Percentiles rank a stretch among this genome's conserved stretches.
These are phyloP conservation scores for Colletotrichum sp. DNA, from an alignment of 2,329 filamentous ascomycete species.

Conservation along the genomic window DNA sequence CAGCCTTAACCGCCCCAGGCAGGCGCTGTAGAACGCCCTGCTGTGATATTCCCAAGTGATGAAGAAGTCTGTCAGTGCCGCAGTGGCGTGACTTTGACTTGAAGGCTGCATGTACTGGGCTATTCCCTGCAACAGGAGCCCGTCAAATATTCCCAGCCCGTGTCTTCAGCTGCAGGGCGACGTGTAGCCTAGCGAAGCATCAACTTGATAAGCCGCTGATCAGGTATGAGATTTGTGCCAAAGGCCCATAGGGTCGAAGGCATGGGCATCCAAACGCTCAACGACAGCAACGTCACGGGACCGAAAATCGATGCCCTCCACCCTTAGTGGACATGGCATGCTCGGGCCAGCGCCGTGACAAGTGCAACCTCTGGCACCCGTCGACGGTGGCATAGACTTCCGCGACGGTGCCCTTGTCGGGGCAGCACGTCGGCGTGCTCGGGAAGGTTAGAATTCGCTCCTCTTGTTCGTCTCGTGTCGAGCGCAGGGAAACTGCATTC, in stretches of 20 bases:
- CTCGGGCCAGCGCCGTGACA: background rate
- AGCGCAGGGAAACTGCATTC: background rate
- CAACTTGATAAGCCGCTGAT: background rate
- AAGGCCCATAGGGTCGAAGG: background rate
- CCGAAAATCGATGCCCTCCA: background rate
- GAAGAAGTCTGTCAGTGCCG: background rate
- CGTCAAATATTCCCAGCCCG: background rate
- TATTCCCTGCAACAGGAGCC: background rate
- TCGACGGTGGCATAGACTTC: background rate
- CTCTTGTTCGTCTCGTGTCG: constrained; percentile 7
- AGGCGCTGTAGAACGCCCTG: background rate
- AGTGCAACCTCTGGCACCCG: background rate
- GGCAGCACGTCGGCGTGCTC: background rate
- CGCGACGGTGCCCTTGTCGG: background rate
- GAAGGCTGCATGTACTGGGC: background rate
- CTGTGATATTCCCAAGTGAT: background rate
- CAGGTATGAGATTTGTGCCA: background rate
- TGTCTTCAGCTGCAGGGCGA: background rate
- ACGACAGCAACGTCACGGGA: background rate
- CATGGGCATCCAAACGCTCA: background rate
- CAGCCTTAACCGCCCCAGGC: background rate
- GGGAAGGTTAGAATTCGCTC: background rate
- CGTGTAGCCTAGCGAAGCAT: background rate
- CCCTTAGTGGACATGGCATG: background rate
- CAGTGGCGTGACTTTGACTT: constrained; percentile 11